Evolutionary conservation across 2,329 filamentous ascomycete species (phyloP), one percentile per base, ranked within the genome.

Genomic region (Cercospora sp.): DNA sequence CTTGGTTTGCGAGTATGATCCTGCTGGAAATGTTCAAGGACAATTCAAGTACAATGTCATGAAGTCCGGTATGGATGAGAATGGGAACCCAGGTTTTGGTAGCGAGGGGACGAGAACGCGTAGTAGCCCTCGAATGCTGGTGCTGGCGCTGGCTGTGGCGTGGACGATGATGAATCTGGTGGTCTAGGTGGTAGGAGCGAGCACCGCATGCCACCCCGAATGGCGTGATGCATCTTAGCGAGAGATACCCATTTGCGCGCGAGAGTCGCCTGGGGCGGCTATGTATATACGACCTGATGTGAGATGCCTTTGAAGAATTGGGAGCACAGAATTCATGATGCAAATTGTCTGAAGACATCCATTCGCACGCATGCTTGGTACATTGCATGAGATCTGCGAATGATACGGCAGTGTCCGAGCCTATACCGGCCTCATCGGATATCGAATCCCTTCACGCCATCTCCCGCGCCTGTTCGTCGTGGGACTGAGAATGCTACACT

Each of bases 1-100:
- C 31, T 48, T 79, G 26, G 78, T 81, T 0, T 82, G 80, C 73
- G 78, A 80, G 69, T 81, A 81, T 66, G 72, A 69, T 60, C 80
- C 80, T 4, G 64, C 72, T 3, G 80, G 80, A 0, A 81, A 82
- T 62, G 75, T 80, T 0, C 65, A 74, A 18, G 79, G 78, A 1
- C 61, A 73, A 20, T 82, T 79, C 67, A 65, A 62, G 13, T 60
- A 74, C 4, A 80, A 81, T 67, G 79, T 82, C 4, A 53, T 55
- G 5, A 75, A 76, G 64, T 42, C 72, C 23, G 75, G 74, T 2
- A 71, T 70, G 33, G 68, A 65, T 23, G 65, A 67, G 16, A 67
- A 73, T 66, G 75, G 71, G 13, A 62, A 65, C 30, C 60, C 60
- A 7, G 60, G 60, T 3, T 62, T 62, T 48, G 36, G 60, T 48